phyloP scores from a whole-genome alignment of 257 asterid genomes.

The Euphrasia confusa region DNA sequence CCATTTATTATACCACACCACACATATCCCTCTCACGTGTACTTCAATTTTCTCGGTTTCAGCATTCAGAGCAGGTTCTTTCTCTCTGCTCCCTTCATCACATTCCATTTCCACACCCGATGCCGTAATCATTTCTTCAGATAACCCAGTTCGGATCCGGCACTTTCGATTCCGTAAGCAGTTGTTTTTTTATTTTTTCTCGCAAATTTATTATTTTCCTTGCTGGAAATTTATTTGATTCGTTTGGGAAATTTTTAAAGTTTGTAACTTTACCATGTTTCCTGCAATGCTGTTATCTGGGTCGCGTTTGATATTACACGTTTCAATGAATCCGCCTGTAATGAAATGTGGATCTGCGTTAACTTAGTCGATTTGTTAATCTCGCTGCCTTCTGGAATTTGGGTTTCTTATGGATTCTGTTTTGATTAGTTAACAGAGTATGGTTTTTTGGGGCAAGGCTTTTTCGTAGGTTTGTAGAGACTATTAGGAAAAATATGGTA shows the following conservation, averaged over 20 bases:
- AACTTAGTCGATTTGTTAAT: slow-evolving; percentile 8
- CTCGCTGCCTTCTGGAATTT: neutral
- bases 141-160: slow-evolving; percentile 23
- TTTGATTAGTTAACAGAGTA: neutral
- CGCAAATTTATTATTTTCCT: slow-evolving; percentile 3
- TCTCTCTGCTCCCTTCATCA: neutral
- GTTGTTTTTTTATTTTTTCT: neutral
- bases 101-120: slow-evolving; percentile 7
- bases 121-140: slow-evolving; percentile 7
- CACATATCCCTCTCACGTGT: neutral
- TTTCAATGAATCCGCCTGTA: neutral
- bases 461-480: too few species aligned
- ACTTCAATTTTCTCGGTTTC: neutral
- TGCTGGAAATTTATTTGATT: slow-evolving; percentile 1
- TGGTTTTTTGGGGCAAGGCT: too few species aligned
- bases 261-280: neutral
- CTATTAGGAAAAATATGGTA: too few species aligned
- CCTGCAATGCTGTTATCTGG: slow-evolving; percentile 2
- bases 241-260: neutral
- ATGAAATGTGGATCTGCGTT: slow-evolving; percentile 25
- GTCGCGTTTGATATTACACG: neutral
- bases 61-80: neutral
- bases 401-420: neutral
- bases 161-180: slow-evolving; percentile 16
- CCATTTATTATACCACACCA: neutral